phyloP scores from a whole-genome alignment of 2,329 filamentous ascomycete genomes.

The Xylariales sp. region DNA sequence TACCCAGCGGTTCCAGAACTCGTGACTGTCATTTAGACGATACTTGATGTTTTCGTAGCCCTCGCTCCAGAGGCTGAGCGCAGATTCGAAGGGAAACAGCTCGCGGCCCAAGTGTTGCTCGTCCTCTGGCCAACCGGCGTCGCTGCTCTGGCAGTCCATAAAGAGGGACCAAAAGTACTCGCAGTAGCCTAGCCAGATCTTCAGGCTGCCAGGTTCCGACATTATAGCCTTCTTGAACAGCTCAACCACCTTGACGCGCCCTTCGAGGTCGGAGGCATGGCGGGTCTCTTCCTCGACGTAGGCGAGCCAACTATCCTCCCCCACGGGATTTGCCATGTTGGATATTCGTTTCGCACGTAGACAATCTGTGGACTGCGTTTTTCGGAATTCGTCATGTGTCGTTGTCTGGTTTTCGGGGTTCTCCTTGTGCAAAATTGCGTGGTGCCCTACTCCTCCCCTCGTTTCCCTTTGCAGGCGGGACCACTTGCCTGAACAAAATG shows the following conservation, averaged over 20 bases:
- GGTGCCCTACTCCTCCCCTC: too few species aligned
- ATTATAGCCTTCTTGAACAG: slow-evolving; percentile 64
- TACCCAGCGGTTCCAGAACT: slow-evolving; percentile 76
- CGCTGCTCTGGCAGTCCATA: slow-evolving; percentile 53
- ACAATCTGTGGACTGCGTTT: too few species aligned
- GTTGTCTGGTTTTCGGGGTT: too few species aligned
- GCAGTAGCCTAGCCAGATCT: slow-evolving; percentile 73
- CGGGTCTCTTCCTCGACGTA: slow-evolving; percentile 69
- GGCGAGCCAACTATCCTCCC: slow-evolving; percentile 73
- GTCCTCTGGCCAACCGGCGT: slow-evolving; percentile 58
- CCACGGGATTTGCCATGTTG: slow-evolving; percentile 55
- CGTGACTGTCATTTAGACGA: slow-evolving; percentile 71
- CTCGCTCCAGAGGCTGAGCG: slow-evolving; percentile 66
- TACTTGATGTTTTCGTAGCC: slow-evolving; percentile 69
- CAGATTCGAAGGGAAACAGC: slow-evolving; percentile 63
- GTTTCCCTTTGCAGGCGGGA: too few species aligned
- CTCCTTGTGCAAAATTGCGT: too few species aligned
- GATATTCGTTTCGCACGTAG: too few species aligned
- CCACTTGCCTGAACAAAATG: too few species aligned
- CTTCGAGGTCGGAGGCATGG: slow-evolving; percentile 57
- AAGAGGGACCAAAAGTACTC: slow-evolving; percentile 74
- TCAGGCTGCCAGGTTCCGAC: slow-evolving; percentile 69
- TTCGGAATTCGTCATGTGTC: too few species aligned
- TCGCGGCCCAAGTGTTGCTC: slow-evolving; percentile 67
- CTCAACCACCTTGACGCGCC: slow-evolving; percentile 66